Evolutionary conservation across 768 basidiomycete genomes (phyloP).

Genomic region (Dacryopinax primogenitus): DNA sequence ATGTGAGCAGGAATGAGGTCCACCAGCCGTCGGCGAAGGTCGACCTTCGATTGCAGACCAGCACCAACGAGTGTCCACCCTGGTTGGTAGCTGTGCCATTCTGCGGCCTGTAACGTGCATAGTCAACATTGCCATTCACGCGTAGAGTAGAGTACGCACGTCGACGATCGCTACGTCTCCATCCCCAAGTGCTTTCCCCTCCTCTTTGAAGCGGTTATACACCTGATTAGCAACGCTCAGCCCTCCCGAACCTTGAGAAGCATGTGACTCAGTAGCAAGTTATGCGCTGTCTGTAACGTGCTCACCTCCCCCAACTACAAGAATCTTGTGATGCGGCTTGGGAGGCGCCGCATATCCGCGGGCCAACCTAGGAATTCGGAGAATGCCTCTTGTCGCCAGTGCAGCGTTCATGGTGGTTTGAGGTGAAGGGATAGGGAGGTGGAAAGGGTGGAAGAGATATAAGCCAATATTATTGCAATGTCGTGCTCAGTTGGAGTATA

Average conservation of each 20-base stretch:
- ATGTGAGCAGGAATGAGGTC: constrained; percentile 66
- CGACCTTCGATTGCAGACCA: constrained; percentile 57
- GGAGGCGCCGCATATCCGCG: constrained; percentile 10
- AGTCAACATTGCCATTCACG: neutral
- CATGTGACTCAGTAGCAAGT: neutral
- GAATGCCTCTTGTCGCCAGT: neutral
- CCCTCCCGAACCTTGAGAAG: constrained; percentile 61
- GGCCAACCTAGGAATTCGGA: neutral
- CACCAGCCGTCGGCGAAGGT: constrained; percentile 48
- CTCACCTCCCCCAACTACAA: constrained; percentile 80
- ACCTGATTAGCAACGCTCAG: constrained; percentile 79
- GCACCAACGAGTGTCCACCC: constrained; percentile 94
- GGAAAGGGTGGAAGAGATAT: neutral
- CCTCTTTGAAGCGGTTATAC: constrained; percentile 59
- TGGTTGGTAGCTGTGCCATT: constrained; percentile 85
- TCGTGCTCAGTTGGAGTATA: neutral
- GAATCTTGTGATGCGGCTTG: constrained; percentile 58
- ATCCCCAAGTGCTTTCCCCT: constrained; percentile 49
- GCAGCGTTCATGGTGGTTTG: neutral
- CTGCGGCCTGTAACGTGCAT: constrained; percentile 33
- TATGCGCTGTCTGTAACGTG: constrained; percentile 15
- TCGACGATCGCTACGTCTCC: constrained; percentile 84
- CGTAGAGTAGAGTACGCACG: constrained; percentile 10
- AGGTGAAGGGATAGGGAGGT: neutral
- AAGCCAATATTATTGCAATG: too few relatives aligned